These are phyloP conservation scores for Periconia digitata DNA, from an alignment of 2,329 filamentous ascomycete genomes.

Conservation along the genomic window DNA sequence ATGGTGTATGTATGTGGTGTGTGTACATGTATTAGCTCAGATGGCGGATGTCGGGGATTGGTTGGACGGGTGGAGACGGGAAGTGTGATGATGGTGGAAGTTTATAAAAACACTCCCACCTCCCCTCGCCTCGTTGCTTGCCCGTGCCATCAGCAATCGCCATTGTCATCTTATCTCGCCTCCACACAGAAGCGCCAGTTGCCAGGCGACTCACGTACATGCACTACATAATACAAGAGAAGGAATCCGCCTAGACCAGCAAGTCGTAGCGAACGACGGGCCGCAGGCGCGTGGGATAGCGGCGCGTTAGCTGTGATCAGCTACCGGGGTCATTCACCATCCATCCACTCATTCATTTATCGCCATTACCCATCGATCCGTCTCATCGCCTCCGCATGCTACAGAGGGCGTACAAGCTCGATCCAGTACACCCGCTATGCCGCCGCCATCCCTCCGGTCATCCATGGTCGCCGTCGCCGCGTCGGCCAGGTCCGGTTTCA, in stretches of 20 bases:
- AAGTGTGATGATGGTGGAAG: too few relatives aligned
- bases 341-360: too few relatives aligned
- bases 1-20: not conserved
- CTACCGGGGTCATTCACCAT: slow-evolving; percentile 21
- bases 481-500: slow-evolving; percentile 6
- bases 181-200: not conserved
- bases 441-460: slow-evolving; percentile 29
- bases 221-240: too few relatives aligned
- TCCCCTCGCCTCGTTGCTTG: too few relatives aligned
- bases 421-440: slow-evolving; percentile 17
- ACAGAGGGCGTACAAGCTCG: not conserved
- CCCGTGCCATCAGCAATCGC: too few relatives aligned
- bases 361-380: not conserved
- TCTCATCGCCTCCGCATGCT: not conserved
- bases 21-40: not conserved
- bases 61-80: too few relatives aligned
- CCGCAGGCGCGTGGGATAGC: slow-evolving; percentile 18
- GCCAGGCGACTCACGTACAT: not conserved
- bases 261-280: slow-evolving; percentile 12
- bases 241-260: not conserved
- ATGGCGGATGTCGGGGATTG: not conserved
- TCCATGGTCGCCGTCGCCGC: not conserved
- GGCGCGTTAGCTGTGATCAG: slow-evolving; percentile 27
- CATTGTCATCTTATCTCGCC: slow-evolving; percentile 1
- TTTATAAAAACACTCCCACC: too few relatives aligned